Conservation (phyloP, 2,329 filamentous ascomycete genomes). For the Xylariaceae sp. region DNA sequence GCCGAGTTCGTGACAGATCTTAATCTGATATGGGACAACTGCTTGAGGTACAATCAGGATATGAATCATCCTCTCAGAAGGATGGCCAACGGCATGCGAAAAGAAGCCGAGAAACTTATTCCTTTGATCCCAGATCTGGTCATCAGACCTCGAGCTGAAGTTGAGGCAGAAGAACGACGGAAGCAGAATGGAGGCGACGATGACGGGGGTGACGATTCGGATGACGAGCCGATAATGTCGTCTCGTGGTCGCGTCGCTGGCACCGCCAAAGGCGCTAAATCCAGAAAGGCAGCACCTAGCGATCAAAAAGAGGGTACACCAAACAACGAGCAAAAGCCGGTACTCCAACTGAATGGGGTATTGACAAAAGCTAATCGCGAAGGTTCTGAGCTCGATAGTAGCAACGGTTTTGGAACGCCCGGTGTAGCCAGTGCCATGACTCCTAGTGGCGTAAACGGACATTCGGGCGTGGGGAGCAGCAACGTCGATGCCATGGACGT, state of each 20-base stretch:
- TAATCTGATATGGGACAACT: conserved; percentile 95
- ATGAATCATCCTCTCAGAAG: conserved; percentile 81
- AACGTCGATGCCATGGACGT: conserved; percentile 84
- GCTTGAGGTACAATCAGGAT: conserved; percentile 90
- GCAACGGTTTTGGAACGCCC: conserved; percentile 82
- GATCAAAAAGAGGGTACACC: conserved; percentile 77
- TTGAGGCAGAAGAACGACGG: conserved; percentile 80
- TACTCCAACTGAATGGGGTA: conserved; percentile 61
- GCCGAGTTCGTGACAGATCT: conserved; percentile 90
- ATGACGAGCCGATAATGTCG: conserved; percentile 97
- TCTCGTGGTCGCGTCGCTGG: conserved; percentile 86
- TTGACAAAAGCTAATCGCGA: conserved; percentile 54
- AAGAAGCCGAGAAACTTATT: conserved; percentile 93
- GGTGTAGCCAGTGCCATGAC: conserved; percentile 70
- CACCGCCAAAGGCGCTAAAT: conserved; percentile 71
- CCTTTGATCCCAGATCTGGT: conserved; percentile 90
- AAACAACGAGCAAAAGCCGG: conserved; percentile 66
- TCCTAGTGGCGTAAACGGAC: conserved; percentile 64
- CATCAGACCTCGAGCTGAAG: conserved; percentile 85
- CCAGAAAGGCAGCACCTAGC: conserved; percentile 67
- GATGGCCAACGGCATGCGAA: conserved; percentile 94
- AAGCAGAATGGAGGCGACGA: conserved; percentile 81
- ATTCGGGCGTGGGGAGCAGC: conserved; percentile 63
- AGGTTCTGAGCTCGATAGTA: conserved; percentile 80
- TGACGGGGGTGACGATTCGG: conserved; percentile 82